These are phyloP conservation scores for Pseudozyma thailandica DNA, from an alignment of 1,284 basidiomycete species.

Conservation along the genomic window DNA sequence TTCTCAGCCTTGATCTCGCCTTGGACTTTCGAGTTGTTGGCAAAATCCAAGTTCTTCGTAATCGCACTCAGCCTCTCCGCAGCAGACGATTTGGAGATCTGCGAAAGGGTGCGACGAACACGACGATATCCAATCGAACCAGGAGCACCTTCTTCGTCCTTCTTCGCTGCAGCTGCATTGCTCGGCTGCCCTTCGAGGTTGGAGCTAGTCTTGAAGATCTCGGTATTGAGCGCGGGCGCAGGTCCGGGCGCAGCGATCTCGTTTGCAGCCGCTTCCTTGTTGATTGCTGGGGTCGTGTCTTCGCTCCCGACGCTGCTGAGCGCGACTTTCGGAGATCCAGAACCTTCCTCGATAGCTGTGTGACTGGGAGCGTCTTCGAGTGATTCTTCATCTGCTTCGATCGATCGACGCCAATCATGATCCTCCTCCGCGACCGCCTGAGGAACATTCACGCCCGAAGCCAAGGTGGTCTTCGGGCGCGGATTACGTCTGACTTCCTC, in stretches of 20 bases:
- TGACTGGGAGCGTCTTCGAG: constrained; percentile 21
- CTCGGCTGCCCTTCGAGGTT: constrained; percentile 1
- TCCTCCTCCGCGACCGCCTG: constrained; percentile 53
- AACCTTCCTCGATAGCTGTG: constrained; percentile 31
- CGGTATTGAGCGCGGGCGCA: constrained; percentile 23
- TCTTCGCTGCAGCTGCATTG: not conserved
- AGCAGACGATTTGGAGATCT: constrained; percentile 54
- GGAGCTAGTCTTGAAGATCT: constrained; percentile 6
- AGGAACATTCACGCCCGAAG: constrained; percentile 47
- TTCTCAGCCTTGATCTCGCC: constrained; percentile 60
- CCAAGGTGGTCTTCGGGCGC: constrained; percentile 34
- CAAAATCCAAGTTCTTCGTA: constrained; percentile 64
- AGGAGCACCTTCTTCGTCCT: constrained; percentile 41
- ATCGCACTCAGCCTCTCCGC: constrained; percentile 59
- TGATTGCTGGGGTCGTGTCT: constrained; percentile 1
- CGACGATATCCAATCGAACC: constrained; percentile 54
- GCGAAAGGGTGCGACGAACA: constrained; percentile 55
- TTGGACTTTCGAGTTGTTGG: constrained; percentile 65
- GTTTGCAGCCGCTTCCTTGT: not conserved
- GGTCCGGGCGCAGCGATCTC: constrained; percentile 1
- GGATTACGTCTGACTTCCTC: constrained; percentile 55
- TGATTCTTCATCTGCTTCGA: constrained; percentile 31
- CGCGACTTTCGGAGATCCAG: constrained; percentile 7
- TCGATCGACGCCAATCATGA: constrained; percentile 21
- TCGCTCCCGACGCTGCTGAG: constrained; percentile 23